Percentiles rank a stretch among this genome's conserved stretches.
phyloP scores from a whole-genome alignment of 495 filamentous ascomycete species.

The Aspergillus haitiensis region DNA sequence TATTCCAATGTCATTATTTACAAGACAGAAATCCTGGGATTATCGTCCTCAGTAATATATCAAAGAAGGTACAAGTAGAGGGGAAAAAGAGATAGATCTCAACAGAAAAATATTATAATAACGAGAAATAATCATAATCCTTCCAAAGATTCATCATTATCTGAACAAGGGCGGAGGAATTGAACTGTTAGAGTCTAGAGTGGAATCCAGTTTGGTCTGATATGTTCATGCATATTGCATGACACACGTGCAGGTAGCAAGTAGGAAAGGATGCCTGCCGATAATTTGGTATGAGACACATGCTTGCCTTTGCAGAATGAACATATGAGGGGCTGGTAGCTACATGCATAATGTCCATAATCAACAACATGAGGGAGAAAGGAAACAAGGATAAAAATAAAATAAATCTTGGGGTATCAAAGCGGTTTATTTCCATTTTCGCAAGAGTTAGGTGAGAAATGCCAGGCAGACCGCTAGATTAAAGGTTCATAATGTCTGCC shows the following conservation, averaged over 20 bases:
- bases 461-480: slow-evolving; percentile 21
- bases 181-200: background rate
- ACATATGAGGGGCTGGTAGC: background rate
- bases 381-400: slow-evolving; percentile 8
- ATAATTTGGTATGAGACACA: background rate
- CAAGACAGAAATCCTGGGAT: background rate
- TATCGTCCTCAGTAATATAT: too few relatives aligned
- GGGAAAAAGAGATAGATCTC: too few relatives aligned
- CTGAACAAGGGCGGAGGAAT: background rate
- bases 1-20: slow-evolving; percentile 5
- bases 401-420: slow-evolving; percentile 40
- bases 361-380: background rate
- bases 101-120: too few relatives aligned
- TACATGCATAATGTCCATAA: slow-evolving; percentile 1
- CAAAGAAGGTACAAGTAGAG: too few relatives aligned
- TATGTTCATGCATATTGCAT: slow-evolving; percentile 3
- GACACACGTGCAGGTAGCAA: background rate
- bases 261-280: background rate
- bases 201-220: background rate
- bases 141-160: too few relatives aligned
- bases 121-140: too few relatives aligned
- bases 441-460: slow-evolving; percentile 12
- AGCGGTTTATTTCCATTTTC: slow-evolving; percentile 31
- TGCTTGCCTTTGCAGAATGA: background rate
- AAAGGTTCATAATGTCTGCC: slow-evolving; percentile 27